Evolutionary conservation across 768 basidiomycete genomes (phyloP), one percentile per base, ranked within the genome.

Genomic region (Vararia minispora): DNA sequence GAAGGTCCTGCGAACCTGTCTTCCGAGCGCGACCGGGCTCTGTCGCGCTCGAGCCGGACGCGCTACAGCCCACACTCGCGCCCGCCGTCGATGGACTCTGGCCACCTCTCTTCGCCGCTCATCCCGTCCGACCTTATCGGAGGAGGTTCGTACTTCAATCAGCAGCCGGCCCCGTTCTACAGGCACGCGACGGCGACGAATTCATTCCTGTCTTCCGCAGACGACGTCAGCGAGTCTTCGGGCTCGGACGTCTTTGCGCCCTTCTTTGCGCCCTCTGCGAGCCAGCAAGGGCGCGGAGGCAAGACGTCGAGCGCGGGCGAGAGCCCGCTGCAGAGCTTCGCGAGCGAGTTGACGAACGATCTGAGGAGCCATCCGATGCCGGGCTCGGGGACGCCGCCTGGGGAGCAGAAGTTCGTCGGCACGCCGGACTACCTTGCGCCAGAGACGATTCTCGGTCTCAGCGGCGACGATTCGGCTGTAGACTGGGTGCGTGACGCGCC

Each of bases 381-480:
- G 14, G 70, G 71, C 24, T 57, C 28, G 18, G 67, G 72, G 6
- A 83, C 85, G 2, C 81, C 85, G 14, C 79, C 80, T 13, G 79
- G 79, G 13, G 87, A 90, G 43, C 86, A 90, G 61, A 89, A 89
- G 60, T 91, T 98, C 52, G 94, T 94, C 18, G 94, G 94, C 16
- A 99, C 94, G 3, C 94, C 94, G 3, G 94, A 99, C 57, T 99
- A 99, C 57, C 72, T 98, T 29, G 91, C 92, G 11, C 92, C 92
- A 2, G 89, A 94, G 60, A 90, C 83, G 6, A 94, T 98, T 42
- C 75, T 98, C 40, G 95, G 95, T 37, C 71, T 97, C 45, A 85
- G 91, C 29, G 87, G 88, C 25, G 95, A 97, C 52, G 92, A 98
- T 58, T 83, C 79, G 22, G 79, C 82, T 6, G 95, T 99, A 48